These are phyloP conservation scores for Lactarius tabidus DNA, from an alignment of 768 basidiomycete species.

Conservation along the genomic window DNA sequence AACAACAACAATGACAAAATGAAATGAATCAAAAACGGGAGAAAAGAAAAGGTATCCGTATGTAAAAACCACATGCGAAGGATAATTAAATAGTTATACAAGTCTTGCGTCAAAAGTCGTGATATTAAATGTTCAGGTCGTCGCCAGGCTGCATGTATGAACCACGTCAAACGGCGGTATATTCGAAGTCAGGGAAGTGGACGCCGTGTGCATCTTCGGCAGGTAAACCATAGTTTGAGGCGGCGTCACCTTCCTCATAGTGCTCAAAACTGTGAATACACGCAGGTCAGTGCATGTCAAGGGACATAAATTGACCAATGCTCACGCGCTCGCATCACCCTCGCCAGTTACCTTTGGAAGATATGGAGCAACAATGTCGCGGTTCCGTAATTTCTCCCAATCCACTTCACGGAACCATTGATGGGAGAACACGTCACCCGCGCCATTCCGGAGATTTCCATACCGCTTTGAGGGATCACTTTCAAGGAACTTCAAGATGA, in stretches of 20 bases:
- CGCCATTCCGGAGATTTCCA: slow-evolving; percentile 85
- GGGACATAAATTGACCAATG: slow-evolving; percentile 25
- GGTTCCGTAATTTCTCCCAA: slow-evolving; percentile 72
- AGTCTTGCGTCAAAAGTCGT: slow-evolving; percentile 18
- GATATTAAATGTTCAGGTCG: slow-evolving; percentile 11
- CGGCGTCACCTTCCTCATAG: slow-evolving; percentile 72
- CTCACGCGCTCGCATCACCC: slow-evolving; percentile 92
- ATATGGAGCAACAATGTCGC: slow-evolving; percentile 95
- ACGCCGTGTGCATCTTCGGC: slow-evolving; percentile 59
- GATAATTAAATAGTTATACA: slow-evolving; percentile 18
- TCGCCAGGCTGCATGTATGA: background rate
- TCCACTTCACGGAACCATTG: slow-evolving; percentile 94
- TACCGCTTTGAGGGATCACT: slow-evolving; percentile 82
- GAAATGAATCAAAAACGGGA: too few species aligned
- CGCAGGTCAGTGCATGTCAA: background rate
- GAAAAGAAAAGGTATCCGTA: slow-evolving; percentile 14
- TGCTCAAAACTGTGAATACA: slow-evolving; percentile 56
- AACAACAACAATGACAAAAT: background rate
- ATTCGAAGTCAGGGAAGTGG: slow-evolving; percentile 78
- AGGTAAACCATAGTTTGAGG: slow-evolving; percentile 54
- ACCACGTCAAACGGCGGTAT: slow-evolving; percentile 39
- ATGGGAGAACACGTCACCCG: slow-evolving; percentile 88
- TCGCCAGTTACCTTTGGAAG: slow-evolving; percentile 88
- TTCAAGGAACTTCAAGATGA: slow-evolving; percentile 90
- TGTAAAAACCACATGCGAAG: background rate